Conservation (phyloP, 345 rosid genomes). For the Hevea brasiliensis region DNA sequence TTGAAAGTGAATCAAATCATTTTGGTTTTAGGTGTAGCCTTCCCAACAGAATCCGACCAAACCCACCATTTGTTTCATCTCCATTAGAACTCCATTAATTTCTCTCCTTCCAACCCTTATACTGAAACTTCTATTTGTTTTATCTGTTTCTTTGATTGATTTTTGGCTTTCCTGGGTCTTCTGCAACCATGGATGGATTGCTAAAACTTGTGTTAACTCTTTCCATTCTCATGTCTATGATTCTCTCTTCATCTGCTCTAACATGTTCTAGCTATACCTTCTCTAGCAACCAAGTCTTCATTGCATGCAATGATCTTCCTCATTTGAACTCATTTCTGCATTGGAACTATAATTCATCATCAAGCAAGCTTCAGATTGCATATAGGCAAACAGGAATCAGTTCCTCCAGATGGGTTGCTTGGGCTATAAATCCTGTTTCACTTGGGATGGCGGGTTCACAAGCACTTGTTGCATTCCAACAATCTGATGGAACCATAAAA, state of each 20-base stretch:
- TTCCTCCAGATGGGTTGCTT: conserved; percentile 68
- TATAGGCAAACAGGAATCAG: conserved; percentile 59
- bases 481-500: conserved; percentile 50
- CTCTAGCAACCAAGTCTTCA: conserved; percentile 55
- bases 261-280: conserved; percentile 61
- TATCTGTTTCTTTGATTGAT: neutral
- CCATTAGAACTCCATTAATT: neutral
- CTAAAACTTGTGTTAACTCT: neutral
- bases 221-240: conserved; percentile 15
- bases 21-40: neutral
- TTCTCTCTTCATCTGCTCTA: conserved; percentile 40
- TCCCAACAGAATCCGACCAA: neutral
- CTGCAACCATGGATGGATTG: neutral
- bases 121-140: too few relatives aligned
- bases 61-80: neutral
- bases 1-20: neutral
- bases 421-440: conserved; percentile 83
- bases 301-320: conserved; percentile 77
- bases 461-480: conserved; percentile 74
- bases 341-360: conserved; percentile 58
- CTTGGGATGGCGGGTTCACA: conserved; percentile 76
- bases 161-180: neutral
- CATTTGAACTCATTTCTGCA: conserved; percentile 65
- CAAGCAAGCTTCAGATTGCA: conserved; percentile 60
- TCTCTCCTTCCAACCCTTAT: neutral